phyloP scores from a whole-genome alignment of 1,284 basidiomycete genomes.

The Thecaphora frezii region DNA sequence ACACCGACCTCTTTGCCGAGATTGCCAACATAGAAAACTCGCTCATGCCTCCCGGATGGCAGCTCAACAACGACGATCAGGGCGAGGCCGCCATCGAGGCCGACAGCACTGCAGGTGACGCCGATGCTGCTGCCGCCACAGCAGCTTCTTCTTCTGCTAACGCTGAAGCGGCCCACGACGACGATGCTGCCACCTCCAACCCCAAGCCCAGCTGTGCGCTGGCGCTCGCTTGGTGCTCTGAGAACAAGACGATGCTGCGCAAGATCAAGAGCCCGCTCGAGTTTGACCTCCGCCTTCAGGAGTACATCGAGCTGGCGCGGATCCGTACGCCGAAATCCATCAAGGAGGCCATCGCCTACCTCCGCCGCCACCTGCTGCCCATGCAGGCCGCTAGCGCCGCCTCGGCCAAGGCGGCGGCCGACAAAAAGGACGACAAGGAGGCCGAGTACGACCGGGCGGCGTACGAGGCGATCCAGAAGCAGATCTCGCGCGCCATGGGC shows the following conservation, averaged over 20 bases:
- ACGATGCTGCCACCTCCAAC: too few relatives aligned
- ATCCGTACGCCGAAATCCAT: slow-evolving; percentile 13
- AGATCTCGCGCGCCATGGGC: slow-evolving; percentile 41
- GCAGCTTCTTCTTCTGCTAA: too few relatives aligned
- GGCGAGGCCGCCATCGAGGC: neutral
- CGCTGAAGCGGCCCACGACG: neutral
- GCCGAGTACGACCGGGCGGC: slow-evolving; percentile 24
- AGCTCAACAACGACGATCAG: neutral
- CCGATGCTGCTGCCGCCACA: neutral
- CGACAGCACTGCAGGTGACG: neutral
- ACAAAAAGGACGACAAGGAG: slow-evolving; percentile 7
- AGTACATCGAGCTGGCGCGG: slow-evolving; percentile 81
- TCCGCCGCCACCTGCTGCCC: slow-evolving; percentile 73
- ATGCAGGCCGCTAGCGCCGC: slow-evolving; percentile 66
- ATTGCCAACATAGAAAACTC: slow-evolving; percentile 81
- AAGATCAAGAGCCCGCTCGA: slow-evolving; percentile 84
- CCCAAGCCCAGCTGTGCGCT: slow-evolving; percentile 77
- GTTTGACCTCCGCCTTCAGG: slow-evolving; percentile 90
- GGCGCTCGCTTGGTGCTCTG: slow-evolving; percentile 91
- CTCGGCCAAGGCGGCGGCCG: neutral
- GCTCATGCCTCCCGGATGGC: slow-evolving; percentile 60
- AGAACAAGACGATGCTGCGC: slow-evolving; percentile 87
- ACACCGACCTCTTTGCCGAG: slow-evolving; percentile 75
- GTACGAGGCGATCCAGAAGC: slow-evolving; percentile 10
- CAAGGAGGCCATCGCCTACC: slow-evolving; percentile 84